These are phyloP conservation scores for Vitis riparia DNA, from an alignment of 164 flowering plant species.

Conservation along the genomic window DNA sequence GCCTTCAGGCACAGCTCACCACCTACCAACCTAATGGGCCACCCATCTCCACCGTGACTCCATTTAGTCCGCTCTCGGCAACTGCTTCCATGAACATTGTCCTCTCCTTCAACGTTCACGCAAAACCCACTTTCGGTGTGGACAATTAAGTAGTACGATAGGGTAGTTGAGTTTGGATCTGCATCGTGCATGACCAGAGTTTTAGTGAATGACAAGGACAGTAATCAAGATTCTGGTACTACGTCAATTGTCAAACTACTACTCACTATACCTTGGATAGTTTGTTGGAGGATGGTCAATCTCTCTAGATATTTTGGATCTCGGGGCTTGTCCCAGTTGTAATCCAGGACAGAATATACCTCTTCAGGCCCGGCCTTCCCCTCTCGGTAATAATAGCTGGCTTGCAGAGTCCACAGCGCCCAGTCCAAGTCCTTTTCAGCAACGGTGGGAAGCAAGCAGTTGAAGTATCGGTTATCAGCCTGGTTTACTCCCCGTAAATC, in stretches of 20 bases:
- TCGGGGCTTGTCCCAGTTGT: conserved; percentile 32
- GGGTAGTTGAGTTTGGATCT: conserved; percentile 21
- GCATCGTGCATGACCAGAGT: neutral
- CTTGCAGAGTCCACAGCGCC: conserved; percentile 57
- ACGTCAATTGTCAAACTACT: too few relatives aligned
- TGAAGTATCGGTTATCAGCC: conserved; percentile 41
- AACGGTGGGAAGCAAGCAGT: conserved; percentile 34
- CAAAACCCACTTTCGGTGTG: conserved; percentile 51
- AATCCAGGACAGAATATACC: conserved; percentile 34
- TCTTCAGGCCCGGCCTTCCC: conserved; percentile 31
- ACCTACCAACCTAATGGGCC: conserved; percentile 28
- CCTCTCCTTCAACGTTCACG: neutral
- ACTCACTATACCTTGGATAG: conserved; percentile 28
- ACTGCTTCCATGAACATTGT: conserved; percentile 7
- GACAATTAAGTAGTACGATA: conserved; percentile 24
- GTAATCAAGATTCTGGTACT: too few relatives aligned
- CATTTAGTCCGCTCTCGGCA: conserved; percentile 28
- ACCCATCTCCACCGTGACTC: conserved; percentile 21
- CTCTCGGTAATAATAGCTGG: conserved; percentile 46
- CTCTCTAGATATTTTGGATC: conserved; percentile 28
- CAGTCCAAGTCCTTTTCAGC: conserved; percentile 51
- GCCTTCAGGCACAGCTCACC: conserved; percentile 29
- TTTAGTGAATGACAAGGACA: too few relatives aligned
- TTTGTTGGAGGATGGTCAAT: conserved; percentile 25
- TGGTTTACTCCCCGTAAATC: conserved; percentile 33